Percentiles rank a stretch among this genome's conserved stretches.
Conservation (phyloP, 352 stramenopile species). For the Phytophthora nicotianae region DNA sequence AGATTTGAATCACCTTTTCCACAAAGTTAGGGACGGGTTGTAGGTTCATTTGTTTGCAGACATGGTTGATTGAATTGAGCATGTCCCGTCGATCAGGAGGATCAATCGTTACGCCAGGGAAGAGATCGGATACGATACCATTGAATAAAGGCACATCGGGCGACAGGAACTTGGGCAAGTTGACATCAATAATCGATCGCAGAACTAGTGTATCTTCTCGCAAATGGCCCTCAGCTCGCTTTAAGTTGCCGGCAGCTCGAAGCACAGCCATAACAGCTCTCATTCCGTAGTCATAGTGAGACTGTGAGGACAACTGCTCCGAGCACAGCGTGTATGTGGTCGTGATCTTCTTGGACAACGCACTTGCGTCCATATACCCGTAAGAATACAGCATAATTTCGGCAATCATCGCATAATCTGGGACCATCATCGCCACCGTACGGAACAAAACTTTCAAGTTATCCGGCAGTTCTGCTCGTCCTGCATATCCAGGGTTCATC, state of each 20-base stretch:
- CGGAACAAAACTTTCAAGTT: constrained; percentile 94
- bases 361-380: constrained; percentile 90
- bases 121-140: constrained; percentile 94
- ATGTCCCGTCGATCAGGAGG: constrained; percentile 89
- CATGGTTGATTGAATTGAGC: constrained; percentile 75
- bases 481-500: constrained; percentile 93
- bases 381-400: constrained; percentile 96
- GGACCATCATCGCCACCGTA: constrained; percentile 94
- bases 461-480: constrained; percentile 89
- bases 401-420: constrained; percentile 93
- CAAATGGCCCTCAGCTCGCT: constrained; percentile 77
- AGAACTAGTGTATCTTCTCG: constrained; percentile 91
- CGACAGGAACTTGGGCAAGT: constrained; percentile 94
- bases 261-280: constrained; percentile 94
- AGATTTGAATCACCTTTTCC: constrained; percentile 95
- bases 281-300: constrained; percentile 97
- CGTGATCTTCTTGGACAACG: constrained; percentile 94
- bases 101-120: constrained; percentile 90
- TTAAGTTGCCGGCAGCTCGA: constrained; percentile 92
- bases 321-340: constrained; percentile 94
- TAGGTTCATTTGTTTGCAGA: constrained; percentile 85
- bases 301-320: constrained; percentile 94
- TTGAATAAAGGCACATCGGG: constrained; percentile 95
- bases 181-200: constrained; percentile 94
- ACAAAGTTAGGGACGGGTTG: constrained; percentile 91